Conservation (phyloP, 768 basidiomycete species). For the Hericium alpestre region DNA sequence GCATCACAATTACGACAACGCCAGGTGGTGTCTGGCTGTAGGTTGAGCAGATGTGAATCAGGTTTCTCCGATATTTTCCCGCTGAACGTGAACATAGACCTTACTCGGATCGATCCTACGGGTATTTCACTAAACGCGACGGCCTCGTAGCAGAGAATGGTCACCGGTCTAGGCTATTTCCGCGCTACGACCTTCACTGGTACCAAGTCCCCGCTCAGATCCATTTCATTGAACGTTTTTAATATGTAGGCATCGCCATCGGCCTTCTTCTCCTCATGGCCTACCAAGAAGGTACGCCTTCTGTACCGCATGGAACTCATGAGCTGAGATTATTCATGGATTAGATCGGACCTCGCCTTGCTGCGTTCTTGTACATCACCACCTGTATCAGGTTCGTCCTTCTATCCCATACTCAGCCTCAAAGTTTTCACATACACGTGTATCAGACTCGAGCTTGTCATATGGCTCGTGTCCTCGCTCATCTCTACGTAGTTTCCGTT, state of each 20-base stretch:
- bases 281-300: constrained; percentile 16
- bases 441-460: constrained; percentile 43
- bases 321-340: neutral
- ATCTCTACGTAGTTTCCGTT: constrained; percentile 53
- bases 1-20: neutral
- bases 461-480: constrained; percentile 59
- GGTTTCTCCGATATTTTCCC: neutral
- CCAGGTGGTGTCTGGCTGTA: neutral
- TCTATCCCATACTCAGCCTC: neutral
- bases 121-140: neutral
- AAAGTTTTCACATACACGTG: neutral
- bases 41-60: neutral
- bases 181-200: neutral
- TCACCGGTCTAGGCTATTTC: neutral
- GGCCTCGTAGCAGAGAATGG: neutral
- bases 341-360: constrained; percentile 8
- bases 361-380: constrained; percentile 1
- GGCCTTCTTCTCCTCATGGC: neutral
- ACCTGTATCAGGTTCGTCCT: constrained; percentile 5
- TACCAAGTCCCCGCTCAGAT: neutral
- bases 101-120: neutral
- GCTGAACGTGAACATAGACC: neutral
- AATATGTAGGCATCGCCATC: neutral
- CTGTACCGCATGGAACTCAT: neutral
- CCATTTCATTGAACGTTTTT: neutral